phyloP scores from a whole-genome alignment of 176 grass and related monocot species.

The Oryza officinalis region DNA sequence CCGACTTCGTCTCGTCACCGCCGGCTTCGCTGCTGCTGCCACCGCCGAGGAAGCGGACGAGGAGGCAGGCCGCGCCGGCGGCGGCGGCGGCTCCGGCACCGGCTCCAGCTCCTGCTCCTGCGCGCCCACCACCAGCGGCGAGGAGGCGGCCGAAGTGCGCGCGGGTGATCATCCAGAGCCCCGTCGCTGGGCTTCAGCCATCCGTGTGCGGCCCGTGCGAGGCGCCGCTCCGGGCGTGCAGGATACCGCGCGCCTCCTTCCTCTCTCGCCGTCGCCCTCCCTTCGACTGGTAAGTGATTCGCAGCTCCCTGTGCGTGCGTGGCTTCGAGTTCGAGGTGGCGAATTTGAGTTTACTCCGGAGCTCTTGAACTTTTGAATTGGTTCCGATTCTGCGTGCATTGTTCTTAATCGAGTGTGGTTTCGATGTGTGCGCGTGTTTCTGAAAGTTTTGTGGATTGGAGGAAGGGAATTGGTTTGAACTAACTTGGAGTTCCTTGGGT shows the following conservation, averaged over 20 bases:
- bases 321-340: conserved; percentile 13
- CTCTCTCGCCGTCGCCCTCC: conserved; percentile 39
- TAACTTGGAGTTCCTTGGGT: neutral
- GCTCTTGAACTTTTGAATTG: neutral
- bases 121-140: neutral
- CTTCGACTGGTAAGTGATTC: conserved; percentile 60
- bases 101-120: neutral
- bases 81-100: neutral
- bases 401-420: neutral
- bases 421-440: neutral
- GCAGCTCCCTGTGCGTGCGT: neutral
- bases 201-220: conserved; percentile 13
- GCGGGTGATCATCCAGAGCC: conserved; percentile 24
- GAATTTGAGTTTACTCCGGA: neutral
- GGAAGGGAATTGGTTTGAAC: neutral
- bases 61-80: neutral
- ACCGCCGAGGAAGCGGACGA: conserved; percentile 42
- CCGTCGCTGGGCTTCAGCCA: conserved; percentile 34
- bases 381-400: neutral
- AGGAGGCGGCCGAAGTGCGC: conserved; percentile 26
- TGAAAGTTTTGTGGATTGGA: neutral
- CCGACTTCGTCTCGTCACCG: conserved; percentile 51
- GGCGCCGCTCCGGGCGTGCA: conserved; percentile 36
- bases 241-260: conserved; percentile 43
- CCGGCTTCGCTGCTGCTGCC: neutral